A percentile compares a stretch with the other conserved stretches of the same genome.
These are phyloP conservation scores for Pneumocystis carinii DNA, from an alignment of 1,139 yeast genomes.

Conservation along the genomic window DNA sequence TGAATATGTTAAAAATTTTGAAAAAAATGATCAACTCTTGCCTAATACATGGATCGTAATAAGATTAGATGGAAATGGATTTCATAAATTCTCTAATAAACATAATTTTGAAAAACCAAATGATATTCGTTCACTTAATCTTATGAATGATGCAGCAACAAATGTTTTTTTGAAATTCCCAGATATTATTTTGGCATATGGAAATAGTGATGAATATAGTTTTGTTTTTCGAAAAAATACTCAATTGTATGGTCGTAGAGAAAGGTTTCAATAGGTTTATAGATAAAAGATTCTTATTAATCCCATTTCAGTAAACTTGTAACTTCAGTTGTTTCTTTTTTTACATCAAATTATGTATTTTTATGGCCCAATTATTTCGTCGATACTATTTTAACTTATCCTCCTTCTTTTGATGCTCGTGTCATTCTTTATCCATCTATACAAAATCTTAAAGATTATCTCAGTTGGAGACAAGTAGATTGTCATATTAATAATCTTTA, in stretches of 20 bases:
- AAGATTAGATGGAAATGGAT: constrained; percentile 86
- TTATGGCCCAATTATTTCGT: constrained; percentile 54
- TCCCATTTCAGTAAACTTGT: constrained; percentile 40
- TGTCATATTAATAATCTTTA: constrained; percentile 90
- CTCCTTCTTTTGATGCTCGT: constrained; percentile 86
- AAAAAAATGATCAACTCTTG: constrained; percentile 52
- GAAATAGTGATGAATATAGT: constrained; percentile 85
- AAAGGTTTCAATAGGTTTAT: not conserved
- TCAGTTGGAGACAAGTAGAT: constrained; percentile 92
- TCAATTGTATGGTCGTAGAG: not conserved
- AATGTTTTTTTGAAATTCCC: constrained; percentile 47
- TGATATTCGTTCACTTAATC: constrained; percentile 54
- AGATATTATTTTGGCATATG: constrained; percentile 71
- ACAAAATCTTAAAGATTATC: constrained; percentile 54
- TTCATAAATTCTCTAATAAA: constrained; percentile 60
- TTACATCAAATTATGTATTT: constrained; percentile 58
- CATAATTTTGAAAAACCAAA: constrained; percentile 79
- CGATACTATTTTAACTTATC: constrained; percentile 27
- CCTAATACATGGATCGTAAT: constrained; percentile 74
- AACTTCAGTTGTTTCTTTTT: constrained; percentile 66
- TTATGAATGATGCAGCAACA: constrained; percentile 72
- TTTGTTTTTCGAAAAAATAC: not conserved
- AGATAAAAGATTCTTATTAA: not conserved
- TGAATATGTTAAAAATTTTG: constrained; percentile 77
- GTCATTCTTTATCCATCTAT: constrained; percentile 71